Evolutionary conservation across 164 flowering plant genomes (phyloP).

Genomic region (Piper betle): DNA sequence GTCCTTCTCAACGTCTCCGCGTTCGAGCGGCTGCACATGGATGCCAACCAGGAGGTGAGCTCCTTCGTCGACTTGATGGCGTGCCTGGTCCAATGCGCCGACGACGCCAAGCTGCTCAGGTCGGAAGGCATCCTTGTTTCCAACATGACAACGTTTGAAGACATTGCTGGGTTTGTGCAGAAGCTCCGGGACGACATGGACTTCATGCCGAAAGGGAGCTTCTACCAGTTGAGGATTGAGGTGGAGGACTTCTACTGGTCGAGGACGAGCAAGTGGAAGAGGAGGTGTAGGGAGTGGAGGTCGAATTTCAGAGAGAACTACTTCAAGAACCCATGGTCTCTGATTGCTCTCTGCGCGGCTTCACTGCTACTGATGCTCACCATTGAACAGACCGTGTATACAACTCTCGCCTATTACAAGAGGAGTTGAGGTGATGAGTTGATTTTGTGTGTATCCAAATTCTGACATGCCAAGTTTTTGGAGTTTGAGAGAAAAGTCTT

Average conservation of each 20-base stretch:
- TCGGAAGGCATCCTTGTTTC: constrained; percentile 28
- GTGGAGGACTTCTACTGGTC: constrained; percentile 27
- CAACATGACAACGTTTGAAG: constrained; percentile 34
- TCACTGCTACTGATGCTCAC: constrained; percentile 11
- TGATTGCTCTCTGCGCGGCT: constrained; percentile 9
- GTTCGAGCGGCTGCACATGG: constrained; percentile 40
- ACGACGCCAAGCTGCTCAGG: constrained; percentile 28
- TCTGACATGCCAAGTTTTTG: no score
- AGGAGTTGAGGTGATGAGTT: not conserved
- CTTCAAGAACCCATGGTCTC: constrained; percentile 11
- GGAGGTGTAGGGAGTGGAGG: constrained; percentile 1
- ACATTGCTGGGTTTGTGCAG: constrained; percentile 38
- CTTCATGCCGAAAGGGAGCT: constrained; percentile 21
- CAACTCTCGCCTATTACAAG: constrained; percentile 5
- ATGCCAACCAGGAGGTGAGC: constrained; percentile 38
- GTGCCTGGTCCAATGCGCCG: constrained; percentile 31
- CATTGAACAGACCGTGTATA: constrained; percentile 7
- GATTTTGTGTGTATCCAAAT: no score
- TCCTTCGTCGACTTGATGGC: constrained; percentile 42
- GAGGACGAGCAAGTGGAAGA: constrained; percentile 15
- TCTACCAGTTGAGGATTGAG: constrained; percentile 18
- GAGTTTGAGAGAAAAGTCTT: no score
- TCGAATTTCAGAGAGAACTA: constrained; percentile 5
- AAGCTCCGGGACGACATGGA: constrained; percentile 31
- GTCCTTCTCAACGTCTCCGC: constrained; percentile 39